phyloP scores from a whole-genome alignment of 345 rosid species.

The Eucalyptus marginata region DNA sequence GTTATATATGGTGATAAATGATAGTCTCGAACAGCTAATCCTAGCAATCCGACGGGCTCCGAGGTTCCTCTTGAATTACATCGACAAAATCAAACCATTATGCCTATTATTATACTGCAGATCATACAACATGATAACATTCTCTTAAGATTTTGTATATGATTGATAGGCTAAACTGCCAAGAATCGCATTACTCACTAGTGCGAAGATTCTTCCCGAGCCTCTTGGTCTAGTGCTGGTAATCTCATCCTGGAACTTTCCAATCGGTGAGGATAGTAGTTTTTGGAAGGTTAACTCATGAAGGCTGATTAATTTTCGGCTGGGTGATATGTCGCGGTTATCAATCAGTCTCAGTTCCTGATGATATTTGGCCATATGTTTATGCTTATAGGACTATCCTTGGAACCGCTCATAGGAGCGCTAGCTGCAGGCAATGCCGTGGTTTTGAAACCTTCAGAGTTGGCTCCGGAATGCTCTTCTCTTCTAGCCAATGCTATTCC shows the following conservation, averaged over 20 bases:
- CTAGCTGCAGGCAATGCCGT: slow-evolving; percentile 65
- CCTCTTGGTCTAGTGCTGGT: slow-evolving; percentile 64
- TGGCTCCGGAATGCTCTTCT: slow-evolving; percentile 49
- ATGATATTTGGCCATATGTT: neutral
- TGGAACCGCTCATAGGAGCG: slow-evolving; percentile 78
- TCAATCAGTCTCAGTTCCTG: neutral
- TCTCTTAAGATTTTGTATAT: neutral
- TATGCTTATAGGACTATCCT: slow-evolving; percentile 22
- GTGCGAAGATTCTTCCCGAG: slow-evolving; percentile 43
- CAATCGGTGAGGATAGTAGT: slow-evolving; percentile 29
- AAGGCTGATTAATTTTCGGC: neutral
- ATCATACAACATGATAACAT: neutral
- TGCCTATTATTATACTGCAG: neutral
- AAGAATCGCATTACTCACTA: slow-evolving; percentile 23
- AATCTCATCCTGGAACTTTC: slow-evolving; percentile 64
- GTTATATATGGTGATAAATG: neutral
- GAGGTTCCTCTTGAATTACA: neutral
- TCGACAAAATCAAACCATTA: neutral
- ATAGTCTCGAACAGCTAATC: neutral
- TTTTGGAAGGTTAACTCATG: neutral
- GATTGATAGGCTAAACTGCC: slow-evolving; percentile 52
- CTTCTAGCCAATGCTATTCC: slow-evolving; percentile 34
- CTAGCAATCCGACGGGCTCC: neutral
- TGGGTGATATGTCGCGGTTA: neutral
- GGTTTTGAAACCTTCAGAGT: slow-evolving; percentile 66